Evolutionary conservation across 208 protist species (phyloP).

Genomic region (Trypanosoma cruzi): DNA sequence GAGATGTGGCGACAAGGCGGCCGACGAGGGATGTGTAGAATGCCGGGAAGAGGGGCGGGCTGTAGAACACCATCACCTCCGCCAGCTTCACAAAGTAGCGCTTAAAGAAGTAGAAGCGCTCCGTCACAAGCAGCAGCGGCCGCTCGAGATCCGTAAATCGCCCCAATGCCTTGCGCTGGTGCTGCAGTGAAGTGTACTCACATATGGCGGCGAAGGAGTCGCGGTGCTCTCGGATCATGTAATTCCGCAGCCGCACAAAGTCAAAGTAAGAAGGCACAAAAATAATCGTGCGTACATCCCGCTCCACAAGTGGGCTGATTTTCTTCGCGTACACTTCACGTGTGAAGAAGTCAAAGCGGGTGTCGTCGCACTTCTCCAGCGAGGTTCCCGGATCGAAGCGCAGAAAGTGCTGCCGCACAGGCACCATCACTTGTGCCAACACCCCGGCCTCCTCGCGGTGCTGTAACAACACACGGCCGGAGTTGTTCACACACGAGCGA

Average conservation of each 20-base stretch:
- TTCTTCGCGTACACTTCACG: conserved; percentile 78
- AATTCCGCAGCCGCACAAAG: conserved; percentile 96
- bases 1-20: conserved; percentile 58
- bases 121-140: conserved; percentile 94
- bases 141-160: conserved; percentile 87
- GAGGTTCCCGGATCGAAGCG: conserved; percentile 68
- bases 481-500: conserved; percentile 74
- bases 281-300: conserved; percentile 86
- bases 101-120: conserved; percentile 97
- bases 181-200: conserved; percentile 93
- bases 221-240: conserved; percentile 91
- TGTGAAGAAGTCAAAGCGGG: conserved; percentile 93
- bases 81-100: conserved; percentile 93
- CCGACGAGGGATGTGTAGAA: conserved; percentile 96
- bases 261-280: conserved; percentile 97
- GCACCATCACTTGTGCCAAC: conserved; percentile 59
- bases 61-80: conserved; percentile 95
- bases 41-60: conserved; percentile 88
- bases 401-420: conserved; percentile 92
- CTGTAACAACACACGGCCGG: conserved; percentile 70
- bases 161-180: conserved; percentile 77
- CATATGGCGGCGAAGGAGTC: conserved; percentile 84
- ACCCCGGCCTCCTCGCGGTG: conserved; percentile 51
- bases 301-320: conserved; percentile 70
- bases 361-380: conserved; percentile 70